Percentiles rank a stretch among this genome's conserved stretches.
phyloP scores from a whole-genome alignment of 371 early-diverging fungal species.

The Parasitella parasitica region DNA sequence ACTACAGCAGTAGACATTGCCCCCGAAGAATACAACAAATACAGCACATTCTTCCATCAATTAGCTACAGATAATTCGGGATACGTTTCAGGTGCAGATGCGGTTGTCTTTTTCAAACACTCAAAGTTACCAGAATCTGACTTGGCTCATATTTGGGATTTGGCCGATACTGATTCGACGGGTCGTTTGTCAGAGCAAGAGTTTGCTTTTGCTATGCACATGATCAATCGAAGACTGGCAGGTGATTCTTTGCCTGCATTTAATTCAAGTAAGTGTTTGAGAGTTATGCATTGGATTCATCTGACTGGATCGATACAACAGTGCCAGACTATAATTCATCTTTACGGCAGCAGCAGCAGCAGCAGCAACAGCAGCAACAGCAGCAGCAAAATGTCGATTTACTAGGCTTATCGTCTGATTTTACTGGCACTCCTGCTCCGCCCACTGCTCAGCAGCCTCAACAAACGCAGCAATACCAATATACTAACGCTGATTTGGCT shows the following conservation, averaged over 20 bases:
- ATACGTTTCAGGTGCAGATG: constrained; percentile 56
- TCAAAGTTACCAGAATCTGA: constrained; percentile 68
- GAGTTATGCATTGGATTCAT: not conserved
- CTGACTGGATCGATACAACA: not conserved
- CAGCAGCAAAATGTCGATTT: constrained; percentile 24
- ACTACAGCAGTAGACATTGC: constrained; percentile 21
- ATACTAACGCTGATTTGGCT: not conserved
- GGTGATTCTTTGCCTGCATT: constrained; percentile 25
- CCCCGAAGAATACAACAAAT: constrained; percentile 31
- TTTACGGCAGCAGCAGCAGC: constrained; percentile 5
- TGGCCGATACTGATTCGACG: constrained; percentile 49
- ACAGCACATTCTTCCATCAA: constrained; percentile 30
- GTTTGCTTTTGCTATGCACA: constrained; percentile 64
- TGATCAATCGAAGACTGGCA: constrained; percentile 55
- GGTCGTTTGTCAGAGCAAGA: constrained; percentile 50
- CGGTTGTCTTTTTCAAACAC: constrained; percentile 73
- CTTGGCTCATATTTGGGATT: constrained; percentile 75
- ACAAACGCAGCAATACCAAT: constrained; percentile 4
- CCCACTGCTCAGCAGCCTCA: constrained; percentile 6
- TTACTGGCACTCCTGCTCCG: not conserved
- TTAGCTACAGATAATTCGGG: constrained; percentile 34
- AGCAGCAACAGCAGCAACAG: not conserved
- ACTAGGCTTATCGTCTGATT: constrained; percentile 20
- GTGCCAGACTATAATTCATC: constrained; percentile 2
- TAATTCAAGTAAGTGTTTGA: not conserved